A percentile compares a stretch with the other conserved stretches of the same genome.
Evolutionary conservation across 306 rosid genomes (phyloP).

Genomic region (Abrus pulchellus): DNA sequence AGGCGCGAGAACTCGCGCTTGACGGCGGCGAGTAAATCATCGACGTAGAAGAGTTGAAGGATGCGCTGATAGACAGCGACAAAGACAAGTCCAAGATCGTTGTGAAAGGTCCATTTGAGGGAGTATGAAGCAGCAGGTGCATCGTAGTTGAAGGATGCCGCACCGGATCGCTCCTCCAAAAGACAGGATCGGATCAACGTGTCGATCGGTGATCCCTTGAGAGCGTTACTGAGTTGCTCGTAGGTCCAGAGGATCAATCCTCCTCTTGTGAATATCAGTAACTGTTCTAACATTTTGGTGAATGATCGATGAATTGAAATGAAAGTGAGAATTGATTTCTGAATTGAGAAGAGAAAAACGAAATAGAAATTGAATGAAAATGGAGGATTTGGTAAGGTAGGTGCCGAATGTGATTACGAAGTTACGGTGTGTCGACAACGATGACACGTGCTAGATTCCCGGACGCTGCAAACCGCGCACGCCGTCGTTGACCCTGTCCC

Average conservation of each 20-base stretch:
- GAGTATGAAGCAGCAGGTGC: constrained; percentile 90
- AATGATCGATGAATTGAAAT: no score
- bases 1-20: constrained; percentile 76
- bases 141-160: constrained; percentile 78
- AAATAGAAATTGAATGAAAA: not conserved
- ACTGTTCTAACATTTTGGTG: constrained; percentile 81
- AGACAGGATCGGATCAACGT: constrained; percentile 92
- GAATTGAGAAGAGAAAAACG: not conserved
- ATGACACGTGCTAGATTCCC: constrained; percentile 30
- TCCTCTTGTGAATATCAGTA: constrained; percentile 91
- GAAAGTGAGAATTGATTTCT: no score
- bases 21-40: constrained; percentile 79
- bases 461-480: constrained; percentile 22
- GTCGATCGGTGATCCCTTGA: constrained; percentile 91
- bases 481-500: constrained; percentile 26
- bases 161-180: constrained; percentile 93
- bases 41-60: constrained; percentile 85
- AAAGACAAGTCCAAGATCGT: constrained; percentile 89
- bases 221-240: constrained; percentile 84
- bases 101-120: constrained; percentile 95
- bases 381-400: not conserved
- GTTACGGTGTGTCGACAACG: no score
- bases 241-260: constrained; percentile 96
- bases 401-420: not conserved
- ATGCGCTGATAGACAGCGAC: constrained; percentile 93